Base-by-base conservation (phyloP, 805 yeast genomes). In the Candida caryicola region DNA sequence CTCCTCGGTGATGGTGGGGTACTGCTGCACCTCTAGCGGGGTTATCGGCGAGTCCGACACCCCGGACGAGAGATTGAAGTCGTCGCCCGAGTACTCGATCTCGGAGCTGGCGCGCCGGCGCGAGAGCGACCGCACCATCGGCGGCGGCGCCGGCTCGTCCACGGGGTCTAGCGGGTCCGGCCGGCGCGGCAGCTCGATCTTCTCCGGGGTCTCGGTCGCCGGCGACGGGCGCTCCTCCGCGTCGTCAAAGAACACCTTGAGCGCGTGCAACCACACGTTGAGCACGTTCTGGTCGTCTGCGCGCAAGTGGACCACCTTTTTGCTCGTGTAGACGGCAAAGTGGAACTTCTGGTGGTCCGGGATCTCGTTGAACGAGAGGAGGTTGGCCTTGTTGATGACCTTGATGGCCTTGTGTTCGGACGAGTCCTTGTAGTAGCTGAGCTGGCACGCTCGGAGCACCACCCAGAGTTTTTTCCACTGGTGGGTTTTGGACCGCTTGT, bases 391-490 rank as follows among this genome's bases (percentile, higher is more conserved):
- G 56, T 40, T 52, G 7, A 65, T 47, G 10, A 69, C 71, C 33
- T 45, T 52, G 16, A 53, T 43, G 0, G 73, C 67, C 36, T 63
- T 64, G 47, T 64, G 59, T 44, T 69, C 74, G 18, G 48, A 44
- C 5, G 60, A 44, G 40, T 66, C 67, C 35, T 65, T 65, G 46
- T 69, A 69, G 49, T 62, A 66, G 7, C 66, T 51, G 14, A 69
- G 49, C 43, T 66, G 73, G 31, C 62, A 52, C n/a, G 50, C 46
- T 23, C 74, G 46, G 4, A 69, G 50, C 4, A 64, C 69, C 29
- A 60, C 63, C 74, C 74, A 69, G 23, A 51, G 47, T 38, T 51
- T 56, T 43, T 64, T 65, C 69, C 72, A 69, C 21, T 51, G 57
- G 42, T 55, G 62, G 14, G 69, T 63, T 15, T 54, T 54, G 19